Percentiles rank a stretch among this genome's conserved stretches.
These are phyloP conservation scores for Corymbia calophylla DNA, from an alignment of 441 rosid genomes.

Conservation along the genomic window DNA sequence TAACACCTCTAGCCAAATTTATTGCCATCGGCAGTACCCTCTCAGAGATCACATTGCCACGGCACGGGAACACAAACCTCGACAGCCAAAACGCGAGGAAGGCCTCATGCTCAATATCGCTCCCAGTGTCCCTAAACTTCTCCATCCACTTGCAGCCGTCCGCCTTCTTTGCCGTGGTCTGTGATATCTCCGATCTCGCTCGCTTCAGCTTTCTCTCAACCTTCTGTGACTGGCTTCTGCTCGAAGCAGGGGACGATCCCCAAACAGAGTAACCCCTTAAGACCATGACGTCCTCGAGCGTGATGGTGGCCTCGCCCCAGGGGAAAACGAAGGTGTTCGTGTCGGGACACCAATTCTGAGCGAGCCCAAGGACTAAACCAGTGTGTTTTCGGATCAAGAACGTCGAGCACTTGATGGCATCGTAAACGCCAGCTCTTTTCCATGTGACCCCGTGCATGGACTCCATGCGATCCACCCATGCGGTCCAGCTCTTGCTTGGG, in stretches of 20 bases:
- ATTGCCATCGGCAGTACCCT: slow-evolving; percentile 15
- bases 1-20: slow-evolving; percentile 22
- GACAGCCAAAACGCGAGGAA: slow-evolving; percentile 38
- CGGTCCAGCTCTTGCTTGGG: slow-evolving; percentile 4
- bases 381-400: background rate
- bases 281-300: slow-evolving; percentile 34
- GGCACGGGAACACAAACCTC: slow-evolving; percentile 23
- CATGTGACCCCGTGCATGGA: slow-evolving; percentile 6
- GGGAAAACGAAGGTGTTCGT: slow-evolving; percentile 32
- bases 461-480: slow-evolving; percentile 20
- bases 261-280: slow-evolving; percentile 21
- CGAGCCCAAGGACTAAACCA: slow-evolving; percentile 16
- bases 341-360: slow-evolving; percentile 28
- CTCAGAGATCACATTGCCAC: background rate
- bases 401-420: slow-evolving; percentile 24
- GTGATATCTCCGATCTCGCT: background rate
- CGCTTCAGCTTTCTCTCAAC: slow-evolving; percentile 3
- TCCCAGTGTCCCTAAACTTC: slow-evolving; percentile 25
- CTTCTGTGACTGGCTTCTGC: background rate
- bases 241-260: slow-evolving; percentile 14
- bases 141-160: slow-evolving; percentile 7
- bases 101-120: slow-evolving; percentile 31
- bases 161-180: background rate
- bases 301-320: slow-evolving; percentile 46
- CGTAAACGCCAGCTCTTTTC: slow-evolving; percentile 20